Percentiles rank a stretch among this genome's conserved stretches.
Conservation (phyloP, 2,329 filamentous ascomycete species). For the Keithomyces neogunnii region DNA sequence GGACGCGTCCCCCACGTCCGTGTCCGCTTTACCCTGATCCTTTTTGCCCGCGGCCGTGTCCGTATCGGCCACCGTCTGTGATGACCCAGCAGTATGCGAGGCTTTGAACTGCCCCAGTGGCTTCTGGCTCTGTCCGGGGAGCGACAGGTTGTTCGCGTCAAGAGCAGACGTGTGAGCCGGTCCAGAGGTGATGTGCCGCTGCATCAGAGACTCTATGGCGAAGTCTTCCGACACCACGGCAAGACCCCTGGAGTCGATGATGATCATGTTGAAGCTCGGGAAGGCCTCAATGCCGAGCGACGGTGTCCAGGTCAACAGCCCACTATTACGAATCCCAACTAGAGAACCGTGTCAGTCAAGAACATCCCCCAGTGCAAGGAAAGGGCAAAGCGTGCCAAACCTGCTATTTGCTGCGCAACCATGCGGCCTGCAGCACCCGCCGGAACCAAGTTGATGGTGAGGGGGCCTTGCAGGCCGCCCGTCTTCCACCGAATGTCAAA, state of each 20-base stretch:
- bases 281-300: slow-evolving; percentile 13
- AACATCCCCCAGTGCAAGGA: not conserved
- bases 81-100: too few species aligned
- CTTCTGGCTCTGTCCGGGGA: too few species aligned
- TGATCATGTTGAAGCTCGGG: slow-evolving; percentile 13
- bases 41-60: too few species aligned
- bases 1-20: too few species aligned
- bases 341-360: not conserved
- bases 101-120: too few species aligned
- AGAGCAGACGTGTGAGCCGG: too few species aligned
- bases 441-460: slow-evolving; percentile 14
- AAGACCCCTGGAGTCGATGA: slow-evolving; percentile 10
- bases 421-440: slow-evolving; percentile 10
- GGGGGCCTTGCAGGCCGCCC: slow-evolving; percentile 11
- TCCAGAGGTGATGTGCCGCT: not conserved
- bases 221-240: not conserved
- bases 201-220: not conserved
- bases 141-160: too few species aligned
- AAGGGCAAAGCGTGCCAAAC: slow-evolving; percentile 4
- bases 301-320: slow-evolving; percentile 13
- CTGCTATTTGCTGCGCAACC: slow-evolving; percentile 13
- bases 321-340: slow-evolving; percentile 14
- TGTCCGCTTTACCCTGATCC: too few species aligned
- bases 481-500: slow-evolving; percentile 14
- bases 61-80: too few species aligned